These are phyloP conservation scores for Aureobasidium sp. DNA, from an alignment of 2,329 filamentous ascomycete species.

Conservation along the genomic window DNA sequence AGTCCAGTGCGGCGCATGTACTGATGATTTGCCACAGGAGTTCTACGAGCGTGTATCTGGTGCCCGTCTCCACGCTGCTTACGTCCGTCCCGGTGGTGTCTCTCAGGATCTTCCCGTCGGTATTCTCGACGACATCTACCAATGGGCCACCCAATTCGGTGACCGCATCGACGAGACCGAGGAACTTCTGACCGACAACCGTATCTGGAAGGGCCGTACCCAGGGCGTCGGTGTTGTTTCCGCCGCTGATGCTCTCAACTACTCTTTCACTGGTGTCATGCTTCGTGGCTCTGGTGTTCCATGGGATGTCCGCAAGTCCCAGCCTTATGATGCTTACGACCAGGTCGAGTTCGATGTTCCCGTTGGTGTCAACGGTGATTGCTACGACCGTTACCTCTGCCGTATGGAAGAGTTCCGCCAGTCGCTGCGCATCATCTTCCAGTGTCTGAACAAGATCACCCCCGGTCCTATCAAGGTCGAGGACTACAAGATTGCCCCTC, in stretches of 20 bases:
- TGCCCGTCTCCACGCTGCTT: conserved; percentile 92
- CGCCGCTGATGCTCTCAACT: conserved; percentile 90
- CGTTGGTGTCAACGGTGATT: conserved; percentile 93
- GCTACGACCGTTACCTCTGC: conserved; percentile 98
- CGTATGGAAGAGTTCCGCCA: conserved; percentile 99
- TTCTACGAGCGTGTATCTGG: conserved; percentile 99
- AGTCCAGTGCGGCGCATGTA: neutral
- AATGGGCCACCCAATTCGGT: conserved; percentile 98
- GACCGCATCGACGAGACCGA: conserved; percentile 98
- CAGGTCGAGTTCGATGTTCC: conserved; percentile 97
- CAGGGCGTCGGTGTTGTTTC: conserved; percentile 85
- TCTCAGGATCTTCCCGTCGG: conserved; percentile 90
- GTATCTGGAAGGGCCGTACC: conserved; percentile 94
- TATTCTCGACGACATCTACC: conserved; percentile 96
- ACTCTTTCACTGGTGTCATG: conserved; percentile 96
- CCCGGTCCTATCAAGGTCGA: conserved; percentile 88
- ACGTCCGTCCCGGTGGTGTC: conserved; percentile 92
- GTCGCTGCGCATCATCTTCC: conserved; percentile 94
- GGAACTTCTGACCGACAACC: conserved; percentile 97
- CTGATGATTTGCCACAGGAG: conserved; percentile 52
- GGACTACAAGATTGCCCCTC: conserved; percentile 96
- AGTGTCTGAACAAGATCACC: conserved; percentile 99
- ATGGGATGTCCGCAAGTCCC: conserved; percentile 92
- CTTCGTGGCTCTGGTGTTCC: conserved; percentile 91
- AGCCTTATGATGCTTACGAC: conserved; percentile 96